Evolutionary conservation across 1,284 basidiomycete genomes (phyloP).

Genomic region (Inonotus hispidus): DNA sequence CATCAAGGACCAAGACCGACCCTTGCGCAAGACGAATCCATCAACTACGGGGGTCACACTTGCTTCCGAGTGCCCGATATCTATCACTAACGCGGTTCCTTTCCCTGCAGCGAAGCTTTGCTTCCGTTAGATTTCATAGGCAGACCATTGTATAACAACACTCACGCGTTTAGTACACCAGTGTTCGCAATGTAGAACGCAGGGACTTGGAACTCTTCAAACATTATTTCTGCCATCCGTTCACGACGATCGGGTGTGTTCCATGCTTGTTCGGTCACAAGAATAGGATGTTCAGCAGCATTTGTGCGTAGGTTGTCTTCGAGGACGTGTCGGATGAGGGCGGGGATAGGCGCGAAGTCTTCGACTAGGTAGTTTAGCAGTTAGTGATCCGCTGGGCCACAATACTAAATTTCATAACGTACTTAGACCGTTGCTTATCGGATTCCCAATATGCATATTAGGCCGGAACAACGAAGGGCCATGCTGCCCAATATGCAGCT

Average conservation of each 20-base stretch:
- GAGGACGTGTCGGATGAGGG: constrained; percentile 73
- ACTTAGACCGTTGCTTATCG: constrained; percentile 85
- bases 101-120: constrained; percentile 91
- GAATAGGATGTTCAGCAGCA: constrained; percentile 81
- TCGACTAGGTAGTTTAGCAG: constrained; percentile 45
- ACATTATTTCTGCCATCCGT: constrained; percentile 93
- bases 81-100: constrained; percentile 92
- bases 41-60: constrained; percentile 96
- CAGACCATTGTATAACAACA: constrained; percentile 19
- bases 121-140: neutral
- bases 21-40: constrained; percentile 96
- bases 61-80: constrained; percentile 84
- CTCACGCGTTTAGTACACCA: constrained; percentile 91
- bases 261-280: constrained; percentile 96
- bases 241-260: constrained; percentile 88
- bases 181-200: constrained; percentile 98
- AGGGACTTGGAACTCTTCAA: constrained; percentile 92
- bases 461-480: constrained; percentile 90
- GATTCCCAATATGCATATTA: constrained; percentile 84
- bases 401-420: constrained; percentile 27
- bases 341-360: constrained; percentile 73
- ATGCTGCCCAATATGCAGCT: constrained; percentile 84
- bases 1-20: constrained; percentile 32
- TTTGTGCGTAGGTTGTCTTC: constrained; percentile 70
- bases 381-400: neutral